A percentile compares a stretch with the other conserved stretches of the same genome.
These are phyloP conservation scores for Podospora pseudocomata DNA, from an alignment of 495 filamentous ascomycete species.

Conservation along the genomic window DNA sequence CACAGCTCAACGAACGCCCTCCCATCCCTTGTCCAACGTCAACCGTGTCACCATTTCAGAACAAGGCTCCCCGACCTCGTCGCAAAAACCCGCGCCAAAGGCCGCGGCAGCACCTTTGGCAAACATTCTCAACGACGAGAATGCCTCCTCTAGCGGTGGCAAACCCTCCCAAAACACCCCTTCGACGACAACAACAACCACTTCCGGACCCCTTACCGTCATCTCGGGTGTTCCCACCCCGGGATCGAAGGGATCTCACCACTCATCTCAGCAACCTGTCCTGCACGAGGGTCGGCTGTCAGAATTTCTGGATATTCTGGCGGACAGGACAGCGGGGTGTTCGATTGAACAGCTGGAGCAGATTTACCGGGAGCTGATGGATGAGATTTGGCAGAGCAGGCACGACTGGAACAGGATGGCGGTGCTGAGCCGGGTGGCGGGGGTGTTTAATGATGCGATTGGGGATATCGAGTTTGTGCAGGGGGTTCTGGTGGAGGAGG, in stretches of 20 bases:
- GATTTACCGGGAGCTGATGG: conserved; percentile 86
- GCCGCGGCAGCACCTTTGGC: conserved; percentile 5
- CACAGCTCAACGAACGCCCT: neutral
- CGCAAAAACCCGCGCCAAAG: conserved; percentile 18
- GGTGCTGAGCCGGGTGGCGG: conserved; percentile 58
- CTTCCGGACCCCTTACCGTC: conserved; percentile 13
- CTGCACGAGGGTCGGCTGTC: conserved; percentile 55
- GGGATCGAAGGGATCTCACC: conserved; percentile 17
- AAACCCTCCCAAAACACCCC: conserved; percentile 3
- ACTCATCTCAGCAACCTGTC: conserved; percentile 48
- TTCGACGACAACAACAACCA: neutral
- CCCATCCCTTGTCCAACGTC: neutral
- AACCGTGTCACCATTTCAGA: conserved; percentile 5
- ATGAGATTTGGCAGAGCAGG: conserved; percentile 73
- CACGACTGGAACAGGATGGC: conserved; percentile 74
- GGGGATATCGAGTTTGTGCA: conserved; percentile 73
- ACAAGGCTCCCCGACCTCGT: conserved; percentile 32
- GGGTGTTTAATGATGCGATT: conserved; percentile 77
- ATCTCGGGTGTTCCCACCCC: conserved; percentile 24
- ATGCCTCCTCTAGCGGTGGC: neutral
- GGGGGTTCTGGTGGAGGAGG: conserved; percentile 33
- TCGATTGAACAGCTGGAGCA: conserved; percentile 94
- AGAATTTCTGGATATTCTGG: conserved; percentile 56
- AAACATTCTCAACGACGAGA: conserved; percentile 37
- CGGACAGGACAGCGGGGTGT: conserved; percentile 67